Evolutionary conservation across 2,329 filamentous ascomycete species (phyloP), one percentile per base, ranked within the genome.

Genomic region (Diaporthe destruens): DNA sequence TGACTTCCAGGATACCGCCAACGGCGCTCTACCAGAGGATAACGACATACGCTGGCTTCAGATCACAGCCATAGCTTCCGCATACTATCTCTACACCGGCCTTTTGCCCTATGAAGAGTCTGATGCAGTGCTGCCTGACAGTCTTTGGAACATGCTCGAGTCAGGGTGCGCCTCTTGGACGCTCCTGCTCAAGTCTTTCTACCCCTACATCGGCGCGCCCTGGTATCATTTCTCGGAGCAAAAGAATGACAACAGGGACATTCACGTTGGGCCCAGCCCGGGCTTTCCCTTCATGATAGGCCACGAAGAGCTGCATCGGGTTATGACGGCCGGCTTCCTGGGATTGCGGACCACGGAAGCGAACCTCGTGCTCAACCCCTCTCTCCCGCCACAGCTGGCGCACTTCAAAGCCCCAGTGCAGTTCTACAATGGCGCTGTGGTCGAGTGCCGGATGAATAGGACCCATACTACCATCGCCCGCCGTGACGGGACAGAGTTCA

Each of bases 1-100:
- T 14, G 57, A 61, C 57, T 61, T 47, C 36, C 57, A 23, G 42
- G 57, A 61, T 47, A 23, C 57, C 4, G 6, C 25, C 39, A 61
- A 39, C 8, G 39, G 57, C 57, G 9, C 39, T n/a, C 39, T 47
- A n/a, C 11, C 57, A 29, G 23, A 61, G 39, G 39, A 61, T 23
- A 61, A 18, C 23, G 9, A 47, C 2, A 12, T n/a, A n/a, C 39
- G 39, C 16, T 44, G 23, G 39, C 39, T 44, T 20, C 57, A 61
- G 57, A 32, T 61, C 2, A 36, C 23, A 20, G 57, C 57, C 16
- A 61, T 61, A 32, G 18, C 39, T 39, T 61, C 34, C 6, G 23
- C 55, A 7, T 59, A 59, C n/a, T 59, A 59, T 16, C 55, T 59
- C 34, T 42, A 25, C 36, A 42, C 36, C 6, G 25, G 55, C 14